phyloP scores from a whole-genome alignment of 2,329 filamentous ascomycete species.

The Pestalotiopsis sp. region DNA sequence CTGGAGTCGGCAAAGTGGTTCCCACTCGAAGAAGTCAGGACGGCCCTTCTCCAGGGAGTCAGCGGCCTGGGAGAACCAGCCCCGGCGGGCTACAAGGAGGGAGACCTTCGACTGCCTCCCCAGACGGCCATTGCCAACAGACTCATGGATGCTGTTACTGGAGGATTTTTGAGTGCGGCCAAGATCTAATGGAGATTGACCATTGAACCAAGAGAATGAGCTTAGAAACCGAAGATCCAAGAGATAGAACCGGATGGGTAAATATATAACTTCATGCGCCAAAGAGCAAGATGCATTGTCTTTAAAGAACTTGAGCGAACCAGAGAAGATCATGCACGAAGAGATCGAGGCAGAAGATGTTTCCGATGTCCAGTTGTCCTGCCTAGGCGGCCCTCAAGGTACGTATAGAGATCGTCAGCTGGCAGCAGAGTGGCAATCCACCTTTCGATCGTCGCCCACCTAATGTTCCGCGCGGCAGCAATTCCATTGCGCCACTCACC shows the following conservation, averaged over 20 bases:
- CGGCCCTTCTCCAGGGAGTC: constrained; percentile 70
- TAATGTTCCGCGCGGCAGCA: not conserved
- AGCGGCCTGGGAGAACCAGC: constrained; percentile 68
- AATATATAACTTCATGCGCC: not conserved
- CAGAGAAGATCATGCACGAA: not conserved
- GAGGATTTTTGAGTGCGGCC: constrained; percentile 65
- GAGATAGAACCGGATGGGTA: not conserved
- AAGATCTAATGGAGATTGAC: constrained; percentile 46
- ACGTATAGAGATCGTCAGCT: not conserved
- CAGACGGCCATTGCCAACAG: constrained; percentile 91
- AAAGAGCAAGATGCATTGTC: not conserved
- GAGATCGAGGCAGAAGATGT: not conserved
- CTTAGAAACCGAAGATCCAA: not conserved
- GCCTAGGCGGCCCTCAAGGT: not conserved
- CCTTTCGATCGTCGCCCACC: constrained; percentile 2
- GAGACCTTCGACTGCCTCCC: constrained; percentile 78
- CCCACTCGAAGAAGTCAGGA: constrained; percentile 74
- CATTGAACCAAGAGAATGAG: not conserved
- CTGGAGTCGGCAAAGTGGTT: constrained; percentile 92
- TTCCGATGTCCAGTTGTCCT: not conserved
- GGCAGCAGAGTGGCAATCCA: not conserved
- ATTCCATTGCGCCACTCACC: not conserved
- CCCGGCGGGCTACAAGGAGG: constrained; percentile 72
- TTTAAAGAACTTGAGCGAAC: too few relatives aligned
- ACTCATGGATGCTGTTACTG: constrained; percentile 77